phyloP scores from a whole-genome alignment of 1,284 basidiomycete genomes.

The Schizophyllum commune region DNA sequence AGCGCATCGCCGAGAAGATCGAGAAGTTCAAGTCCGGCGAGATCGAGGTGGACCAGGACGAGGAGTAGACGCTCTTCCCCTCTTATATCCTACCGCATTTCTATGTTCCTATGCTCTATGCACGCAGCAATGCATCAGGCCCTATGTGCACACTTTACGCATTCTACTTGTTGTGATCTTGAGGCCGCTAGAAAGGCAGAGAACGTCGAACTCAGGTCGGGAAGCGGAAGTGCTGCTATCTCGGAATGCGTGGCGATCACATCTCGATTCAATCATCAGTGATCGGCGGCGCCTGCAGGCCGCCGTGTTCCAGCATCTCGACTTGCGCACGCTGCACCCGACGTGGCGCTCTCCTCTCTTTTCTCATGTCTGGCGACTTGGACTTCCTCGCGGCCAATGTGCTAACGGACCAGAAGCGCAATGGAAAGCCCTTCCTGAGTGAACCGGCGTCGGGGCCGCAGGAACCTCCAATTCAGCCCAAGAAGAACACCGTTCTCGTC shows the following conservation, averaged over 20 bases:
- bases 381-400: neutral
- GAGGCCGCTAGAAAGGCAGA: neutral
- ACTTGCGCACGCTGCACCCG: neutral
- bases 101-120: neutral
- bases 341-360: neutral
- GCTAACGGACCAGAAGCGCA: neutral
- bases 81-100: neutral
- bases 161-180: neutral
- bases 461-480: constrained; percentile 23
- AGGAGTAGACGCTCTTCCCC: neutral
- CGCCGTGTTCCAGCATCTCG: neutral
- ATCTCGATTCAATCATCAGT: neutral
- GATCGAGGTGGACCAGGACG: neutral
- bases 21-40: constrained; percentile 12
- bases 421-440: neutral
- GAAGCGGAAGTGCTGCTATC: too few relatives aligned
- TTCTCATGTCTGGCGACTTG: neutral
- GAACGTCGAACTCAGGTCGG: neutral
- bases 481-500: constrained; percentile 77
- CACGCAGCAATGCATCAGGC: neutral
- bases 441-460: neutral
- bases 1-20: constrained; percentile 59
- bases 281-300: neutral
- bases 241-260: neutral
- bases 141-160: neutral